Evolutionary conservation across 2,329 filamentous ascomycete genomes (phyloP).

Genomic region (Geosmithia morbida): DNA sequence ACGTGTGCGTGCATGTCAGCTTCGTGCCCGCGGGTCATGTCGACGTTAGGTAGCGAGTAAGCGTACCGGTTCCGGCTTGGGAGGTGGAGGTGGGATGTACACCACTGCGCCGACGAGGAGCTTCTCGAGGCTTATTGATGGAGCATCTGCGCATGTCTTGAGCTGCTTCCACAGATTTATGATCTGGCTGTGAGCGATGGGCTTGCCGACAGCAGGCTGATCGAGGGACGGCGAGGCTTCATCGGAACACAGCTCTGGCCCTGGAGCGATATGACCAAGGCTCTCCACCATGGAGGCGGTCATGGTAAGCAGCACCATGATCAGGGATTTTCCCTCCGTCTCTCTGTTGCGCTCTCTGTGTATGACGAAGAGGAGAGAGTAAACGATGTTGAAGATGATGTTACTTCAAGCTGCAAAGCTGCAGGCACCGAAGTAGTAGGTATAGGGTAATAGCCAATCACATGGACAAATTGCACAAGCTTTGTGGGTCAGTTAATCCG

Average conservation of each 20-base stretch:
- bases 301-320: conserved; percentile 69
- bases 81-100: conserved; percentile 66
- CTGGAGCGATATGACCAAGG: conserved; percentile 22
- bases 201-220: conserved; percentile 41
- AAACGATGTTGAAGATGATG: neutral
- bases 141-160: conserved; percentile 14
- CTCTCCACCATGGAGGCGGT: conserved; percentile 53
- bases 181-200: conserved; percentile 59
- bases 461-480: neutral
- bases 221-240: conserved; percentile 29
- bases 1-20: neutral
- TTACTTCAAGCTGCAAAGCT: neutral
- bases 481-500: neutral
- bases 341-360: no score
- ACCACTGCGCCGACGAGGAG: conserved; percentile 59
- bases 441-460: neutral
- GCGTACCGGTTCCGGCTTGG: conserved; percentile 63
- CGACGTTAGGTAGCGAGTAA: conserved; percentile 3
- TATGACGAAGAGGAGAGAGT: neutral
- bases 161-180: conserved; percentile 45
- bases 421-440: neutral
- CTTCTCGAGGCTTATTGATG: conserved; percentile 42
- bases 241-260: neutral
- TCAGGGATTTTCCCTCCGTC: no score
- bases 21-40: no score